Conservation (phyloP, 768 basidiomycete genomes). For the Macrolepiota dolichaula region DNA sequence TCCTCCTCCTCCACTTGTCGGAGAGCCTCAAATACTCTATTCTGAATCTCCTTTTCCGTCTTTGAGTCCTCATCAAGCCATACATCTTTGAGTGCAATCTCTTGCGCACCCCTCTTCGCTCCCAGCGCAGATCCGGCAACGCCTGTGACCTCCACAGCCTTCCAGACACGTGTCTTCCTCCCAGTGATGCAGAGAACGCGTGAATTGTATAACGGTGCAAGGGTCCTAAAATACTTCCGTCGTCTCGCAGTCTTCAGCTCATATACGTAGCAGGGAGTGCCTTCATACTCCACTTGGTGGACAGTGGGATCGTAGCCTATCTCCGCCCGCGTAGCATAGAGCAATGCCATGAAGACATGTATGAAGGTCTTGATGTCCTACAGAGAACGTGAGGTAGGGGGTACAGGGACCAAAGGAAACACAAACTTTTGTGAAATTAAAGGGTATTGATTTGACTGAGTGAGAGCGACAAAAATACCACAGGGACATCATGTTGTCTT, state of each 20-base stretch:
- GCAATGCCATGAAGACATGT: slow-evolving; percentile 1
- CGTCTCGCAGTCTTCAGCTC: background rate
- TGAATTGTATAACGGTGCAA: background rate
- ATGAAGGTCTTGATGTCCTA: slow-evolving; percentile 7
- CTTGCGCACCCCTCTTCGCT: background rate
- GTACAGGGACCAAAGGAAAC: background rate
- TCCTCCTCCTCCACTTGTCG: background rate
- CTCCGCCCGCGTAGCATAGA: background rate
- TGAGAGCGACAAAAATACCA: slow-evolving; percentile 10
- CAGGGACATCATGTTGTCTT: background rate
- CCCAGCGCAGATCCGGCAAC: background rate
- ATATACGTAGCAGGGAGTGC: background rate
- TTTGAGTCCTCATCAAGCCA: slow-evolving; percentile 14
- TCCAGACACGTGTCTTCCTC: slow-evolving; percentile 13
- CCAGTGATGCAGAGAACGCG: slow-evolving; percentile 10
- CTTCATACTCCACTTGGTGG: background rate
- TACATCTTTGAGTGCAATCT: slow-evolving; percentile 16
- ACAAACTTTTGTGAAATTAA: background rate
- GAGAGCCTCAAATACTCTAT: slow-evolving; percentile 6
- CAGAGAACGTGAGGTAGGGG: background rate
- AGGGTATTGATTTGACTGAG: background rate
- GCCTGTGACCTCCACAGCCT: slow-evolving; percentile 5
- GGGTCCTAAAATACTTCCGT: background rate
- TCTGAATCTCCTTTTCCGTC: slow-evolving; percentile 16
- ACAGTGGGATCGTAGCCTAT: slow-evolving; percentile 10